These are phyloP conservation scores for Cyberlindnera xishuangbannaensis DNA, from an alignment of 805 yeast genomes.

Conservation along the genomic window DNA sequence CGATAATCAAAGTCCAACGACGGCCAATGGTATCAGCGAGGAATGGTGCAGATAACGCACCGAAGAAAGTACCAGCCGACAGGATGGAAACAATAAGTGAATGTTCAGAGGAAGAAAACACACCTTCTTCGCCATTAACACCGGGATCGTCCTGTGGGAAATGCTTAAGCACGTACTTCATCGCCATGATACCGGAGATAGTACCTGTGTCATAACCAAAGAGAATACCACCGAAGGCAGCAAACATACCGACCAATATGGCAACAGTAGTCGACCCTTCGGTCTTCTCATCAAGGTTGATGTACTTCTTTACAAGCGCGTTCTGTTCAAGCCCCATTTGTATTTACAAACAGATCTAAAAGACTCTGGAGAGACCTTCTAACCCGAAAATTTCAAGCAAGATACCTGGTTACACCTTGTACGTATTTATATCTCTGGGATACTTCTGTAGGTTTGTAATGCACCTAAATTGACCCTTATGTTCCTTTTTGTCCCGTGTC, in stretches of 20 bases:
- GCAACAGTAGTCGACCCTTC: slow-evolving; percentile 46
- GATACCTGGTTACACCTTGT: no score
- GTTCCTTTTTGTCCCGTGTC: no score
- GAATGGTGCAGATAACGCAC: slow-evolving; percentile 59
- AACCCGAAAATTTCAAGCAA: no score
- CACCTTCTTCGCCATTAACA: slow-evolving; percentile 30
- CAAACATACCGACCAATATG: slow-evolving; percentile 50
- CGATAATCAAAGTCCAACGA: slow-evolving; percentile 39
- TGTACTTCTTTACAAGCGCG: slow-evolving; percentile 33
- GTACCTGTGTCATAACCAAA: slow-evolving; percentile 70
- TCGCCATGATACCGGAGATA: slow-evolving; percentile 60
- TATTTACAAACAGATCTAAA: neutral
- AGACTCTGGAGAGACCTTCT: no score
- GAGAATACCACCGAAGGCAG: slow-evolving; percentile 62
- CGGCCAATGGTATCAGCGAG: slow-evolving; percentile 52
- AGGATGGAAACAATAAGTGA: slow-evolving; percentile 67
- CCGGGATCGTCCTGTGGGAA: slow-evolving; percentile 34
- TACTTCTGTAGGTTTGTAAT: no score
- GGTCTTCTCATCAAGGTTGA: slow-evolving; percentile 41
- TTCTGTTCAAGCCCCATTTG: slow-evolving; percentile 12
- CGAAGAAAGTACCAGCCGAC: slow-evolving; percentile 66
- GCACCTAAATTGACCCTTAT: no score
- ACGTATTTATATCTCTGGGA: no score
- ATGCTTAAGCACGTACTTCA: slow-evolving; percentile 45
- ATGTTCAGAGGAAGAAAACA: slow-evolving; percentile 41